These are phyloP conservation scores for Henckelia pumila DNA, from an alignment of 257 asterid genomes.

Conservation along the genomic window DNA sequence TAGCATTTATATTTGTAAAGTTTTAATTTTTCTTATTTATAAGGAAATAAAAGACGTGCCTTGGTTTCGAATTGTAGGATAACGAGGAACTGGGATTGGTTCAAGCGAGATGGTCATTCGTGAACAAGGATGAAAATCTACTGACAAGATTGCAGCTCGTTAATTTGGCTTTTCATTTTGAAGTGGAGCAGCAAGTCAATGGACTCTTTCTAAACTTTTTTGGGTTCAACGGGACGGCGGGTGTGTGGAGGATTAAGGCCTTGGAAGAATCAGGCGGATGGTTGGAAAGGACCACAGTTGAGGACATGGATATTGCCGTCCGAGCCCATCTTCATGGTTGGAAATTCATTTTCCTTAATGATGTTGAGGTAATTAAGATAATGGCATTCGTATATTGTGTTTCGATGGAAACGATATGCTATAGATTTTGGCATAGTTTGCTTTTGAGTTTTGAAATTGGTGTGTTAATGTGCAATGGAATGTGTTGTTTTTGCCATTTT, in stretches of 20 bases:
- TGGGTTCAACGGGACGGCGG: conserved; percentile 25
- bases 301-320: conserved; percentile 26
- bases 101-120: conserved; percentile 27
- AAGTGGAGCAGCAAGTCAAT: conserved; percentile 28
- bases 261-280: conserved; percentile 27
- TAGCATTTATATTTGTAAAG: not conserved
- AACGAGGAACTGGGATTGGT: conserved; percentile 25
- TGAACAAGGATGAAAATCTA: conserved; percentile 27
- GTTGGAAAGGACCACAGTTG: conserved; percentile 26
- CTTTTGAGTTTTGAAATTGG: too few species aligned
- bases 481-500: not conserved
- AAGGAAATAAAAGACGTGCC: not conserved
- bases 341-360: conserved; percentile 26
- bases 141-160: conserved; percentile 24
- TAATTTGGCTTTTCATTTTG: conserved; percentile 27
- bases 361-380: conserved; percentile 20
- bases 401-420: too few species aligned
- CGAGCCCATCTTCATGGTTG: conserved; percentile 25
- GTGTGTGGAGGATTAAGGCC: conserved; percentile 28
- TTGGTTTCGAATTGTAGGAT: conserved; percentile 16
- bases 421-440: too few species aligned
- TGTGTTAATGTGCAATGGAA: too few species aligned
- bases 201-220: conserved; percentile 24
- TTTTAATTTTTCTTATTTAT: not conserved
- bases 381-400: not conserved